Evolutionary conservation across 2,329 filamentous ascomycete genomes (phyloP), one percentile per base, ranked within the genome.

Genomic region (Phoma sp.): DNA sequence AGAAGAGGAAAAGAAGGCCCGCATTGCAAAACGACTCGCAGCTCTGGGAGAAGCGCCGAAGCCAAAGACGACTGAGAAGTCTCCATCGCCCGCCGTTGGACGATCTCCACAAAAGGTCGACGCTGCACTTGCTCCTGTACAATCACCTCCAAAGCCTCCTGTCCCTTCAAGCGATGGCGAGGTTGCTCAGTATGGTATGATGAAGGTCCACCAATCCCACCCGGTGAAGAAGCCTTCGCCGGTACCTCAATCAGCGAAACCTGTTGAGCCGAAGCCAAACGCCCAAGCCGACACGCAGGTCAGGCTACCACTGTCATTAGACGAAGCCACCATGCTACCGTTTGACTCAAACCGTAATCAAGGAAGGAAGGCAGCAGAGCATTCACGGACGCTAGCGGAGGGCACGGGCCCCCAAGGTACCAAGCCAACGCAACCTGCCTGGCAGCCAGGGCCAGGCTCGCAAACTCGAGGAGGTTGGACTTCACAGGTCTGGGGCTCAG

Each of bases 401-500:
- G 51, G 55, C 37, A 35, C 61, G 29, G 44, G 43, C 31, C 47
- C 62, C 37, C 60, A 62, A 38, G 58, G 58, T 25, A 51, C 64
- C 24, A 73, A 71, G 48, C 41, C 68, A 4, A 39, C 57, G 25
- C 71, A 73, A 43, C 57, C 62, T 54, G 59, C 63, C 33, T 75
- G 71, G 71, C 58, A 68, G 36, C 50, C 65, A 24, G 57, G 65
- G 24, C 58, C 71, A 37, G 58, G 65, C 31, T 59, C 63, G 43
- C 69, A 67, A 45, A 57, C 64, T 53, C 64, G 67, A 41, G 46
- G 40, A 32, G 55, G 63, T 50, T 73, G 72, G 72, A 65, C 64
- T 25, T 69, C 68, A 43, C 91, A 88, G 68, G 88, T 92, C 17
- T 93, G 90, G 90, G 89, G 87, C 17, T 85, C 88, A 38, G 88